A percentile compares a stretch with the other conserved stretches of the same genome.
These are phyloP conservation scores for Colletotrichum gigasporum DNA, from an alignment of 2,329 filamentous ascomycete species.

Conservation along the genomic window DNA sequence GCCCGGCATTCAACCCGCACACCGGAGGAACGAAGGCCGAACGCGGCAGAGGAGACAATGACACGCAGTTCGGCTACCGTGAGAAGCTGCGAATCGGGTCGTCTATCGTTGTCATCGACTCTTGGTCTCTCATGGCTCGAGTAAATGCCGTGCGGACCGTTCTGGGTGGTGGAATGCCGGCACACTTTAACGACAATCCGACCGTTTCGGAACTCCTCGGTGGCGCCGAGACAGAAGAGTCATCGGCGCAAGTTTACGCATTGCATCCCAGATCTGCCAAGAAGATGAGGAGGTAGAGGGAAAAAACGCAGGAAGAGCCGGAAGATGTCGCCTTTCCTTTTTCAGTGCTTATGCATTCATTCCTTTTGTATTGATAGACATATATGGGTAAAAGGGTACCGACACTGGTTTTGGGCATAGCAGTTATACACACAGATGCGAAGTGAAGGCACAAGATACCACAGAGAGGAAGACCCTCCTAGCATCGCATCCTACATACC, in stretches of 20 bases:
- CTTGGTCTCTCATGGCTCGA: slow-evolving; percentile 60
- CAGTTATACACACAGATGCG: neutral
- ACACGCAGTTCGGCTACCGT: slow-evolving; percentile 59
- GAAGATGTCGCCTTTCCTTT: neutral
- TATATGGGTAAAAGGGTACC: neutral
- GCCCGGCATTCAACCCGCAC: slow-evolving; percentile 51
- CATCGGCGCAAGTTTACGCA: slow-evolving; percentile 27
- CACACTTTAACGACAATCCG: slow-evolving; percentile 51
- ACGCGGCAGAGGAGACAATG: slow-evolving; percentile 44
- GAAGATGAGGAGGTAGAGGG: slow-evolving; percentile 15
- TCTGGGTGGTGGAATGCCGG: slow-evolving; percentile 55
- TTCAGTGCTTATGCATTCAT: neutral
- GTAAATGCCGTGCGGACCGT: slow-evolving; percentile 58
- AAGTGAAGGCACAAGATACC: slow-evolving; percentile 23
- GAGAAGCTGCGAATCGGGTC: slow-evolving; percentile 60
- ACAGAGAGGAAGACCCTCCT: slow-evolving; percentile 3
- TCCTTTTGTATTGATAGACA: neutral
- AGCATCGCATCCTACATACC: neutral
- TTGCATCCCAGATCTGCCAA: slow-evolving; percentile 17
- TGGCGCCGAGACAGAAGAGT: slow-evolving; percentile 41
- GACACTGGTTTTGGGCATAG: neutral
- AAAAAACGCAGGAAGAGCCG: neutral
- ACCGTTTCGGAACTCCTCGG: slow-evolving; percentile 47
- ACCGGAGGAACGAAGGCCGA: slow-evolving; percentile 51
- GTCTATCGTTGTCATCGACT: slow-evolving; percentile 55